phyloP scores from a whole-genome alignment of 208 protist species.

The Acanthamoeba castellanii region DNA sequence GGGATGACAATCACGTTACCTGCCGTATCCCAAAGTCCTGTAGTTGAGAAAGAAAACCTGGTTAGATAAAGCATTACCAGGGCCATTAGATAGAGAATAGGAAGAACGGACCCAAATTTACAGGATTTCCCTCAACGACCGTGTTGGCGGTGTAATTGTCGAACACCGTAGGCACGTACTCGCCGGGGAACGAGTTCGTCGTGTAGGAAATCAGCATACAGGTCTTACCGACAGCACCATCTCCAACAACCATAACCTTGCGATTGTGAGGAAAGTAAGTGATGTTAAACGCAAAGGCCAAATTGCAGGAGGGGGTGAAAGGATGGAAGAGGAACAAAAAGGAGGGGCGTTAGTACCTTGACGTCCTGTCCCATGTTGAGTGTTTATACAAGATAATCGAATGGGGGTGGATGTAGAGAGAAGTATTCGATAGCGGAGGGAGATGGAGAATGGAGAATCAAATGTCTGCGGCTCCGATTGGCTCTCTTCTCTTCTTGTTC shows the following conservation, averaged over 20 bases:
- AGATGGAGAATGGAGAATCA: not conserved
- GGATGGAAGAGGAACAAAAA: not conserved
- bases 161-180: constrained; percentile 78
- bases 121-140: constrained; percentile 88
- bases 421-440: not conserved
- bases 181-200: constrained; percentile 77
- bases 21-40: constrained; percentile 73
- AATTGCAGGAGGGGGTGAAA: not conserved
- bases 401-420: not conserved
- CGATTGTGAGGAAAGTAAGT: constrained; percentile 47
- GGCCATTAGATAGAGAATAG: no score
- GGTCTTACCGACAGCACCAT: constrained; percentile 76
- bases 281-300: not conserved
- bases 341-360: not conserved
- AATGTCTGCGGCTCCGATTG: not conserved
- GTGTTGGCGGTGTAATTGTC: constrained; percentile 90
- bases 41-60: not conserved
- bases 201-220: constrained; percentile 71
- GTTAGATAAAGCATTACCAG: not conserved
- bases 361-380: constrained; percentile 21
- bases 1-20: not conserved
- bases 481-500: not conserved
- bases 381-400: constrained; percentile 21
- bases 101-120: constrained; percentile 82
- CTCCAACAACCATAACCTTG: constrained; percentile 85